phyloP scores from a whole-genome alignment of 1,284 basidiomycete genomes.

The Hortiboletus rubellus region DNA sequence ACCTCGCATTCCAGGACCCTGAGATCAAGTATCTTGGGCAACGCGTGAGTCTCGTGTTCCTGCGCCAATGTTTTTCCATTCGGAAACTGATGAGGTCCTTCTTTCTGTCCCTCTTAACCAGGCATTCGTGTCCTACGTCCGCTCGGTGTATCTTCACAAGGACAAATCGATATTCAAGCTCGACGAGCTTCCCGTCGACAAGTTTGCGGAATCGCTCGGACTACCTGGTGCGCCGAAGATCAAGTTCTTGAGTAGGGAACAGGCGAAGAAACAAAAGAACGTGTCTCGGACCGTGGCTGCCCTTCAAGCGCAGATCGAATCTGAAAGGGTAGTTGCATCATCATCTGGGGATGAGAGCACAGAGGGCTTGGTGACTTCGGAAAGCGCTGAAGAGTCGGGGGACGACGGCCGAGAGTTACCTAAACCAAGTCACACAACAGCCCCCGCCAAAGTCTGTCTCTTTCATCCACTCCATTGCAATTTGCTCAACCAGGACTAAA shows the following conservation, averaged over 20 bases:
- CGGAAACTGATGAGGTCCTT: conserved; percentile 7
- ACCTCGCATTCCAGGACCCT: conserved; percentile 91
- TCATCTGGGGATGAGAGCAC: conserved; percentile 34
- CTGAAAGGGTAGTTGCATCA: conserved; percentile 26
- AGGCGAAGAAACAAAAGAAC: conserved; percentile 77
- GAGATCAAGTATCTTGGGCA: conserved; percentile 98
- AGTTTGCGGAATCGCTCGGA: conserved; percentile 88
- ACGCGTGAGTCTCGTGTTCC: conserved; percentile 54
- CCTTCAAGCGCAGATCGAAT: conserved; percentile 39
- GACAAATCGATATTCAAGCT: conserved; percentile 94
- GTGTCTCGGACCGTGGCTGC: conserved; percentile 48
- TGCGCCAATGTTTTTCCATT: not conserved
- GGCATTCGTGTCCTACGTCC: conserved; percentile 97
- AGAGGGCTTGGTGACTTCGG: conserved; percentile 28
- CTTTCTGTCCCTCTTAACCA: conserved; percentile 34
- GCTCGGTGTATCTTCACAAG: conserved; percentile 91
- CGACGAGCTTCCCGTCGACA: conserved; percentile 77
- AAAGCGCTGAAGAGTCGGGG: conserved; percentile 26
- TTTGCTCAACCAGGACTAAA: not conserved
- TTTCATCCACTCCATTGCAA: not conserved
- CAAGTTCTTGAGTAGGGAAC: conserved; percentile 80
- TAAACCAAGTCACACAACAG: not conserved
- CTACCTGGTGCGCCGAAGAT: conserved; percentile 95
- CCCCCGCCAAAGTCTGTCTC: conserved; percentile 34
- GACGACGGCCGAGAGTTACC: conserved; percentile 7